phyloP scores from a whole-genome alignment of 176 grass and related monocot genomes.

The Chrysopogon serrulatus region DNA sequence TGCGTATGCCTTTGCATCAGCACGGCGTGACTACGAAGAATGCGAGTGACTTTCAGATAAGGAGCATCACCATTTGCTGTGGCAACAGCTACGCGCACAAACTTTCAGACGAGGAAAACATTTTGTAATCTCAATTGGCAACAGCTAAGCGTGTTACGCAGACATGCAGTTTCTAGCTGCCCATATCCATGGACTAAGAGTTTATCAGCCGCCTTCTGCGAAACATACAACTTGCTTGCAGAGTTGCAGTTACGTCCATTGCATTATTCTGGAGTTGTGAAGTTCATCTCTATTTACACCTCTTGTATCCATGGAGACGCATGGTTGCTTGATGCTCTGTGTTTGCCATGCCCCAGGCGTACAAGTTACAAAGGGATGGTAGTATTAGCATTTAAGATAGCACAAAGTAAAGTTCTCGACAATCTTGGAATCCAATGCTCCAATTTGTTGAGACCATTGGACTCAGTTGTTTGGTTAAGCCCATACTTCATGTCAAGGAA shows the following conservation, averaged over 20 bases:
- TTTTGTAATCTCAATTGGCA: background rate
- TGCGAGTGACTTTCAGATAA: constrained; percentile 35
- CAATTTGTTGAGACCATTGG: background rate
- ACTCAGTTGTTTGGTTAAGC: constrained; percentile 1
- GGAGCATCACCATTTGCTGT: constrained; percentile 20
- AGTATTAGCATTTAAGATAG: background rate
- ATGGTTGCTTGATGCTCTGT: background rate
- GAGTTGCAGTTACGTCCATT: constrained; percentile 16
- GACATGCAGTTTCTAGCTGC: background rate
- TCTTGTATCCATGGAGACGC: background rate
- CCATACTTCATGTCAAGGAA: constrained; percentile 2
- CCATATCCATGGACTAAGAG: background rate
- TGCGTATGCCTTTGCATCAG: constrained; percentile 33
- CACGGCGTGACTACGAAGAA: constrained; percentile 34
- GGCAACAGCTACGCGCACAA: constrained; percentile 21
- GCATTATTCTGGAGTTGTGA: constrained; percentile 6
- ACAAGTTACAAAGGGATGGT: constrained; percentile 12
- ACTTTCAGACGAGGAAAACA: background rate
- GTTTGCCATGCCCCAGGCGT: constrained; percentile 20
- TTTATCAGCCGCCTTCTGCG: background rate
- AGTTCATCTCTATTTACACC: background rate
- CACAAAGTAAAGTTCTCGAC: background rate
- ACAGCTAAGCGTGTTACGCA: constrained; percentile 1
- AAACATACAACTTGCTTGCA: constrained; percentile 21
- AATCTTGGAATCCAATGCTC: constrained; percentile 5